A percentile compares a stretch with the other conserved stretches of the same genome.
phyloP scores from a whole-genome alignment of 768 basidiomycete species.

The Rhodotorula toruloides region DNA sequence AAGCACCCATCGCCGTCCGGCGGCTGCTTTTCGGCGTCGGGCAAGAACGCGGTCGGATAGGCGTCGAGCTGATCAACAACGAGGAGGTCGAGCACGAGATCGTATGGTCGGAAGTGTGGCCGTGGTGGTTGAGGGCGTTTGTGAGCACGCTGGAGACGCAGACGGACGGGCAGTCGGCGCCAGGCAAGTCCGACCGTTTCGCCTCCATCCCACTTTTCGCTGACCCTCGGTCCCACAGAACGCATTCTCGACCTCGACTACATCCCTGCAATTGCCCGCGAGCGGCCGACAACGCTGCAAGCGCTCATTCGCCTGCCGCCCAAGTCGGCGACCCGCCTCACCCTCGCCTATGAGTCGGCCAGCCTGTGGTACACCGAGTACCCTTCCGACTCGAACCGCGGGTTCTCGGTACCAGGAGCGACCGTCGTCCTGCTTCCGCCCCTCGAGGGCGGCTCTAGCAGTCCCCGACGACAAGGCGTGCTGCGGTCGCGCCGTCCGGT shows the following conservation, averaged over 20 bases:
- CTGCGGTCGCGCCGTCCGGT: conserved; percentile 1
- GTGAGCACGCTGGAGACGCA: conserved; percentile 66
- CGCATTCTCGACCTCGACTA: conserved; percentile 58
- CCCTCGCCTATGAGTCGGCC: conserved; percentile 69
- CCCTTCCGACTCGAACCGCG: conserved; percentile 88
- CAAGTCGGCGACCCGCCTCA: conserved; percentile 59
- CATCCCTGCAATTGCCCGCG: conserved; percentile 60
- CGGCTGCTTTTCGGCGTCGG: conserved; percentile 68
- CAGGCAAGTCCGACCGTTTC: conserved; percentile 16
- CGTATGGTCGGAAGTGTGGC: conserved; percentile 84
- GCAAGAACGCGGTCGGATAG: conserved; percentile 70
- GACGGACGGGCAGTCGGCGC: conserved; percentile 49
- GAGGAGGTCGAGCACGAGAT: conserved; percentile 48
- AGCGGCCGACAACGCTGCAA: conserved; percentile 74
- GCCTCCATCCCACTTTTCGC: not conserved
- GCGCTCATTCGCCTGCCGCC: conserved; percentile 66
- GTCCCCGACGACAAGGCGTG: conserved; percentile 12
- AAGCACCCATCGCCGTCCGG: conserved; percentile 58
- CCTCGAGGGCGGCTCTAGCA: not conserved
- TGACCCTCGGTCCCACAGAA: not conserved
- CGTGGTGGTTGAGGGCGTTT: conserved; percentile 85
- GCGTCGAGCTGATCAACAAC: conserved; percentile 58
- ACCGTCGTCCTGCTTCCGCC: conserved; percentile 51
- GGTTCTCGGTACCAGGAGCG: conserved; percentile 87
- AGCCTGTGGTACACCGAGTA: conserved; percentile 93